Conservation (phyloP, 352 stramenopile species). For the Globisporangium nagaii region DNA sequence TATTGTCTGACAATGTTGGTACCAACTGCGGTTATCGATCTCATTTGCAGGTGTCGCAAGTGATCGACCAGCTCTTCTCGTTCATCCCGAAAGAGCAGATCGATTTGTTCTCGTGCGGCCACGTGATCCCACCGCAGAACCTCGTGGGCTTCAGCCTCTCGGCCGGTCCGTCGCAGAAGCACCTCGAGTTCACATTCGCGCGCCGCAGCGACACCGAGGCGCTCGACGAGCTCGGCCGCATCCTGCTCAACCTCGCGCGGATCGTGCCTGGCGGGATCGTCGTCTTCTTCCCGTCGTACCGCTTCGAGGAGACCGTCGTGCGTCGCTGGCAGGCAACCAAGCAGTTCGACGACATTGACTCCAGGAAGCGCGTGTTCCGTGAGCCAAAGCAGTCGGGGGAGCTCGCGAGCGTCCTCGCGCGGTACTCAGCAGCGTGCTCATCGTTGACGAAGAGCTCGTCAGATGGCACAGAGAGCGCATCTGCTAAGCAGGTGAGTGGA, state of each 20-base stretch:
- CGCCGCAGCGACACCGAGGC: slow-evolving; percentile 64
- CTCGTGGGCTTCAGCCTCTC: slow-evolving; percentile 77
- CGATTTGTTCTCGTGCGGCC: slow-evolving; percentile 97
- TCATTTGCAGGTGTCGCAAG: slow-evolving; percentile 72
- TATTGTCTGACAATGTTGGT: background rate
- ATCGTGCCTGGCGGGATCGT: slow-evolving; percentile 94
- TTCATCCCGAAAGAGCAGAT: slow-evolving; percentile 63
- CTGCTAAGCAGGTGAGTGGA: too few species aligned
- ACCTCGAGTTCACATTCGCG: slow-evolving; percentile 94
- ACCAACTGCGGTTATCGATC: background rate
- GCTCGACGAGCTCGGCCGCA: slow-evolving; percentile 92
- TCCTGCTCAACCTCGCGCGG: slow-evolving; percentile 89
- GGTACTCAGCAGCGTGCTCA: slow-evolving; percentile 76
- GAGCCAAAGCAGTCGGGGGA: slow-evolving; percentile 94
- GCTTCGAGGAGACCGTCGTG: slow-evolving; percentile 91
- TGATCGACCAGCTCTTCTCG: slow-evolving; percentile 94
- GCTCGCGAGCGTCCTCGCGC: slow-evolving; percentile 82
- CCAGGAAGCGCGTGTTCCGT: slow-evolving; percentile 90
- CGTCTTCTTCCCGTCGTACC: slow-evolving; percentile 98
- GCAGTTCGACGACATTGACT: slow-evolving; percentile 77
- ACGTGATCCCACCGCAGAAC: slow-evolving; percentile 95
- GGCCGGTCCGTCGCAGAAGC: slow-evolving; percentile 76
- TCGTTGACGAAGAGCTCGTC: background rate
- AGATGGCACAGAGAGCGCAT: too few species aligned
- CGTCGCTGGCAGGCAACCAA: slow-evolving; percentile 81